Conservation (phyloP, 2,329 filamentous ascomycete genomes). For the Mycocentrospora acerina region DNA sequence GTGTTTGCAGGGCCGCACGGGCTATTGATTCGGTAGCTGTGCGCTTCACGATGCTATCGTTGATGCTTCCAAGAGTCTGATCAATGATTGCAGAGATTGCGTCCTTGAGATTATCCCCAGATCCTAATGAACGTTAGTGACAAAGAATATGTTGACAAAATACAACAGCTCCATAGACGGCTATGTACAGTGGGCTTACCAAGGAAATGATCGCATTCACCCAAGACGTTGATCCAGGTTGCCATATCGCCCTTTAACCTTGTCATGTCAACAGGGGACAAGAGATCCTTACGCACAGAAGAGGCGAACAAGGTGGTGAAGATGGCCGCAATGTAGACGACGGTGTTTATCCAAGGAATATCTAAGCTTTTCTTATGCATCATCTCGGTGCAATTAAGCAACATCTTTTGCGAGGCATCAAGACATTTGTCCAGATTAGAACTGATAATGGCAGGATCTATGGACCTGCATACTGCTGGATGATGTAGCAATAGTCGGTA, state of each 20-base stretch:
- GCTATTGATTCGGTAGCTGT: constrained; percentile 48
- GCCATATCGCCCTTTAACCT: constrained; percentile 68
- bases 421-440: constrained; percentile 61
- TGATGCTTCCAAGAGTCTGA: constrained; percentile 51
- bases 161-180: not conserved
- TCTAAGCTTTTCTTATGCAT: constrained; percentile 68
- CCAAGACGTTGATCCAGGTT: constrained; percentile 67
- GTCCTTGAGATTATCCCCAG: constrained; percentile 50
- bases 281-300: constrained; percentile 65
- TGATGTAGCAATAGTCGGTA: constrained; percentile 56
- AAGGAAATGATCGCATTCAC: constrained; percentile 65
- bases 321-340: constrained; percentile 71
- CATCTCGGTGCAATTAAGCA: constrained; percentile 61
- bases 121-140: constrained; percentile 38
- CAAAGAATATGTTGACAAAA: not conserved
- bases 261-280: constrained; percentile 60
- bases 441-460: constrained; percentile 61
- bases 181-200: too few relatives aligned
- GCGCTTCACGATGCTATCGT: constrained; percentile 46
- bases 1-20: constrained; percentile 36
- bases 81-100: constrained; percentile 54
- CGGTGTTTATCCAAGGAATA: constrained; percentile 75
- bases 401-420: constrained; percentile 64
- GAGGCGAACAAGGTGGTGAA: constrained; percentile 71
- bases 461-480: constrained; percentile 52